These are phyloP conservation scores for Scytalidium lignicola DNA, from an alignment of 2,329 filamentous ascomycete genomes.

Conservation along the genomic window DNA sequence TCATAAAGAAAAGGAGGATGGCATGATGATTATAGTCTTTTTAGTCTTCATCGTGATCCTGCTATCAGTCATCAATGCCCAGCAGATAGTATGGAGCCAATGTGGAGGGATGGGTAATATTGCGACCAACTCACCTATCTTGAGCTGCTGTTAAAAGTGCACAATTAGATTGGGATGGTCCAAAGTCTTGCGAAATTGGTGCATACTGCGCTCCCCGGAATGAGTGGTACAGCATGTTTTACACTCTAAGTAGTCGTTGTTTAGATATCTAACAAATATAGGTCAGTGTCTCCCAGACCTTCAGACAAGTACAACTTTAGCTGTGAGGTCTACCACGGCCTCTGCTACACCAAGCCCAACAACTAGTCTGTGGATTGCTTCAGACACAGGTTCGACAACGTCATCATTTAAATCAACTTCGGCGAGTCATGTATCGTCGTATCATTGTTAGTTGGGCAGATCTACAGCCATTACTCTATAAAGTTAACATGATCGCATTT, in stretches of 20 bases:
- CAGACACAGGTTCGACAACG: not conserved
- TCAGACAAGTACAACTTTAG: not conserved
- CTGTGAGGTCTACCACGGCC: not conserved
- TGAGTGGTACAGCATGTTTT: not conserved
- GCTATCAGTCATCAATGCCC: not conserved
- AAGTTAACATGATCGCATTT: not conserved
- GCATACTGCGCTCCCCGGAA: not conserved
- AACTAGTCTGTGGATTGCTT: not conserved
- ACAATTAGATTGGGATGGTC: not conserved
- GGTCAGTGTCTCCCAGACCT: not conserved
- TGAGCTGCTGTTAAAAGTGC: not conserved
- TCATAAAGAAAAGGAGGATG: no score
- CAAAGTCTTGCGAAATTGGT: not conserved
- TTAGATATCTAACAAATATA: not conserved
- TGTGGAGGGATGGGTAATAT: not conserved
- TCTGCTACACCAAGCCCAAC: not conserved
- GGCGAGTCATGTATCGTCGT: slow-evolving; percentile 25
- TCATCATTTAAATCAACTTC: not conserved
- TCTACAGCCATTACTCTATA: not conserved
- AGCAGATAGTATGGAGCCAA: not conserved
- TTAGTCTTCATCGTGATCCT: not conserved
- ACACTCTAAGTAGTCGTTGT: not conserved
- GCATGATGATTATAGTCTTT: no score
- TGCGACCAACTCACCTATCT: not conserved
- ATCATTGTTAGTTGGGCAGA: slow-evolving; percentile 30